Evolutionary conservation across 257 asterid genomes (phyloP).

Genomic region (Nicotiana attenuata): DNA sequence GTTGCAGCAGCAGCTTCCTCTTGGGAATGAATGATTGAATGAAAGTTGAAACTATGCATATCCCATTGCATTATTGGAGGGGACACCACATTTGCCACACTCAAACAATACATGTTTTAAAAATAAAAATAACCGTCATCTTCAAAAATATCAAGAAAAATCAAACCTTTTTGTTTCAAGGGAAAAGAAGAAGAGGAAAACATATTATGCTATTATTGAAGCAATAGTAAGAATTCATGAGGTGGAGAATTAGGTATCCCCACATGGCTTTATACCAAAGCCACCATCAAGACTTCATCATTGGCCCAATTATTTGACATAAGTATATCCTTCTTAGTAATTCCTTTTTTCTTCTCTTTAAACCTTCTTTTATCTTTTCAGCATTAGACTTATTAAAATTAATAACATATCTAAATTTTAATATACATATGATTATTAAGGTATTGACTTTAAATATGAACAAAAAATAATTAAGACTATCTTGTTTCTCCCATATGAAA

Average conservation of each 20-base stretch:
- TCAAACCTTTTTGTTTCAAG: background rate
- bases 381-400: too few relatives aligned
- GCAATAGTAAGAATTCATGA: constrained; percentile 4
- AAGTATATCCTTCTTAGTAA: too few relatives aligned
- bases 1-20: constrained; percentile 30
- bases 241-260: constrained; percentile 12
- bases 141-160: background rate
- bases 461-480: too few relatives aligned
- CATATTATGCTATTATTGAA: background rate
- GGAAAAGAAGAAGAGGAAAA: background rate
- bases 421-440: too few relatives aligned
- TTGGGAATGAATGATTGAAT: constrained; percentile 14
- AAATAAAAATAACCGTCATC: background rate
- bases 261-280: constrained; percentile 11
- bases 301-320: background rate
- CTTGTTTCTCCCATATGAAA: too few relatives aligned
- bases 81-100: constrained; percentile 18
- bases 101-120: background rate
- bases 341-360: too few relatives aligned
- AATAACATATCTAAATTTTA: too few relatives aligned
- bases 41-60: background rate
- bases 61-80: constrained; percentile 20
- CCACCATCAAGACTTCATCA: constrained; percentile 1
- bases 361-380: too few relatives aligned
- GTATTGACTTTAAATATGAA: too few relatives aligned